Conservation (phyloP, 495 filamentous ascomycete species). For the Clohesyomyces aquaticus region DNA sequence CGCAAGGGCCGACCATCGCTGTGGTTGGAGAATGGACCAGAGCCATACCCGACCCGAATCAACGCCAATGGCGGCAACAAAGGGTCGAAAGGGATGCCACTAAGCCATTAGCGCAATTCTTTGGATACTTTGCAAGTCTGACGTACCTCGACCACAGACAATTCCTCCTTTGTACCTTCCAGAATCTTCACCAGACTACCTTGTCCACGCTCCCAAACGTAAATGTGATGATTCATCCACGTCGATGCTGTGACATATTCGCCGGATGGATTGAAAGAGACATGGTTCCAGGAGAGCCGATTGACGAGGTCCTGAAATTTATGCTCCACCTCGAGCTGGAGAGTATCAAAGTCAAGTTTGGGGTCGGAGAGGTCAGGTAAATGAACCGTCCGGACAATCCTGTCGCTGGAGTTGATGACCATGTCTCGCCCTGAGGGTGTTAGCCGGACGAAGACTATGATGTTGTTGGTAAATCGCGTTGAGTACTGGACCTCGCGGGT, state of each 20-base stretch:
- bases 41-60: slow-evolving; percentile 88
- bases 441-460: slow-evolving; percentile 85
- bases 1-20: slow-evolving; percentile 94
- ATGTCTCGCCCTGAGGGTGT: slow-evolving; percentile 81
- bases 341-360: slow-evolving; percentile 66
- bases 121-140: not conserved
- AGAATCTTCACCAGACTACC: slow-evolving; percentile 96
- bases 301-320: slow-evolving; percentile 99
- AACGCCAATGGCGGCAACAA: slow-evolving; percentile 86
- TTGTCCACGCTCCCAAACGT: slow-evolving; percentile 94
- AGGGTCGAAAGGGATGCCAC: slow-evolving; percentile 91
- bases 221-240: slow-evolving; percentile 96
- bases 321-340: slow-evolving; percentile 90
- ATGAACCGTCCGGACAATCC: slow-evolving; percentile 87
- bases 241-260: slow-evolving; percentile 93
- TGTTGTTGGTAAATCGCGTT: slow-evolving; percentile 79
- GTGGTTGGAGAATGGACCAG: slow-evolving; percentile 89
- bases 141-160: slow-evolving; percentile 76
- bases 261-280: slow-evolving; percentile 84
- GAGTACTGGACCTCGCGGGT: slow-evolving; percentile 81
- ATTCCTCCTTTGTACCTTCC: slow-evolving; percentile 92
- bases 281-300: slow-evolving; percentile 90
- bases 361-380: slow-evolving; percentile 64
- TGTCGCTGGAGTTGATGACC: slow-evolving; percentile 86
- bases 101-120: slow-evolving; percentile 9